Base-by-base conservation (phyloP, 2,329 filamentous ascomycete species). In the Geosmithia morbida region DNA sequence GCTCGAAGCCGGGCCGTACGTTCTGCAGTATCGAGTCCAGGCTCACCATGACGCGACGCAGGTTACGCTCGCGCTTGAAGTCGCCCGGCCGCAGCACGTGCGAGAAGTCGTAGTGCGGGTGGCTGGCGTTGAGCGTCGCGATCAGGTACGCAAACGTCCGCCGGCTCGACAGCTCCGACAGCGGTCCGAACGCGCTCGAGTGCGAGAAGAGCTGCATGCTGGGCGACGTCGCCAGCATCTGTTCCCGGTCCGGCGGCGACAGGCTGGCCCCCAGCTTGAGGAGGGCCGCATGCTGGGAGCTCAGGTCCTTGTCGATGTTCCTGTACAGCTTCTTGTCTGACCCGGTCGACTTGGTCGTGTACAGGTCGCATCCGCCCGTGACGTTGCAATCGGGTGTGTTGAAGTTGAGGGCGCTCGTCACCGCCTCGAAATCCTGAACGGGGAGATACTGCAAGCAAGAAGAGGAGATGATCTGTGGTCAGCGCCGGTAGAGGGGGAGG, bases 291-390 rank as follows among this genome's bases (percentile, higher is more conserved):
- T 97, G 88, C 64, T 95, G 87, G 39, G 85, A 85, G 63, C 94
- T 88, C 50, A 98, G 78, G 29, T 86, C 88, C 59, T 85, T 81
- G 61, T 96, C 89, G 60, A 98, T 97, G 61, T 83, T 86, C 66
- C 89, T 94, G 72, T 96, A 96, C 8, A 98, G 73, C 62, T 97
- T 97, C 76, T 96, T 96, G 63, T 98, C 92, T 52, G 83, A 83
- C 43, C 89, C 88, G 48, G 90, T 88, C 29, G 92, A 89, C 66
- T 98, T 98, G 22, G 89, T 96, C 10, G 90, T 97, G 71, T 96
- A 98, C 17, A 97, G 75, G 64, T 98, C 92, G 72, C 90, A 97
- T 53, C 87, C 86, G 56, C 92, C 92, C 26, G 88, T 83, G 51
- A 98, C 85, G 55, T 90, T 86, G 61, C 87, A 89, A 62, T 97